A percentile compares a stretch with the other conserved stretches of the same genome.
phyloP scores from a whole-genome alignment of 768 basidiomycete genomes.

The Serendipita vermifera region DNA sequence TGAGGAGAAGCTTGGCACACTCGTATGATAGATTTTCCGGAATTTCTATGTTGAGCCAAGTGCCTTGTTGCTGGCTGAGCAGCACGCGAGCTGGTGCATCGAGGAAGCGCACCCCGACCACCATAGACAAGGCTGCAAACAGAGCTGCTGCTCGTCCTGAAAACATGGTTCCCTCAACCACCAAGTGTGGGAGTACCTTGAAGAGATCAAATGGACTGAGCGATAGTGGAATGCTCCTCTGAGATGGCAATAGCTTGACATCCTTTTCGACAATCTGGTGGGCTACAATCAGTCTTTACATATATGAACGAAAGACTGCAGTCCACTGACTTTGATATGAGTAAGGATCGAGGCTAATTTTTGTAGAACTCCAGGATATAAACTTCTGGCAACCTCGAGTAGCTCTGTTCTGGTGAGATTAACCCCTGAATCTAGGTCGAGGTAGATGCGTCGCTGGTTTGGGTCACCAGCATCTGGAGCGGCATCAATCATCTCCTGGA shows the following conservation, averaged over 20 bases:
- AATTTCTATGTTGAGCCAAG: constrained; percentile 20
- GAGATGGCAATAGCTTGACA: constrained; percentile 17
- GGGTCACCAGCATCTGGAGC: constrained; percentile 12
- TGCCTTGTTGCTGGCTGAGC: constrained; percentile 17
- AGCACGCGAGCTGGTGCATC: constrained; percentile 17
- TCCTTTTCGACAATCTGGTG: constrained; percentile 19
- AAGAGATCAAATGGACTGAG: constrained; percentile 19
- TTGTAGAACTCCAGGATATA: constrained; percentile 19
- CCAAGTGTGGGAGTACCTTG: constrained; percentile 21
- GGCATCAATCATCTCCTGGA: constrained; percentile 18
- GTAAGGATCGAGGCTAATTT: constrained; percentile 21
- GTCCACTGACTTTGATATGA: constrained; percentile 22
- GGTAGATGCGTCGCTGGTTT: constrained; percentile 18
- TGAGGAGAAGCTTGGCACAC: constrained; percentile 20
- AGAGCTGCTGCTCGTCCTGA: constrained; percentile 19
- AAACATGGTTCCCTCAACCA: constrained; percentile 22
- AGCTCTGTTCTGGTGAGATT: constrained; percentile 21
- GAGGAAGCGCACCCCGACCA: constrained; percentile 21
- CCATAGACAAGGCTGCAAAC: constrained; percentile 20
- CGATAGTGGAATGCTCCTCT: constrained; percentile 19
- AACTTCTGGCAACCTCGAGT: constrained; percentile 23
- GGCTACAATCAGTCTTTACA: neutral
- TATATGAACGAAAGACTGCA: neutral
- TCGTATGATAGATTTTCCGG: constrained; percentile 23
- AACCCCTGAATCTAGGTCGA: constrained; percentile 22